Conservation (phyloP, 768 basidiomycete species). For the Megacollybia marginata region DNA sequence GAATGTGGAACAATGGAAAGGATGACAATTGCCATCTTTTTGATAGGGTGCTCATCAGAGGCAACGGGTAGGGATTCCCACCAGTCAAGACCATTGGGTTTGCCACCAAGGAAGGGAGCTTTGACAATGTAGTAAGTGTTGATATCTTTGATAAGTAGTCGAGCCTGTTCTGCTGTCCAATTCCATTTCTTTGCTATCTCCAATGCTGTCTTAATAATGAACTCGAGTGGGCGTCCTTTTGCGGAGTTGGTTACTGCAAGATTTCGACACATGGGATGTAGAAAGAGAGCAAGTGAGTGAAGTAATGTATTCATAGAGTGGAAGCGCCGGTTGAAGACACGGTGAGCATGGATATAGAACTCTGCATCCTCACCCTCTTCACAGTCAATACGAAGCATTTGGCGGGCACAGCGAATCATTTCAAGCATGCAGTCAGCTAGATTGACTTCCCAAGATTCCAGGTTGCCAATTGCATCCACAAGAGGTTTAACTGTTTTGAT, state of each 20-base stretch:
- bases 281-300: constrained; percentile 24
- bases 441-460: constrained; percentile 14
- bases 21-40: constrained; percentile 8
- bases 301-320: constrained; percentile 24
- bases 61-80: constrained; percentile 16
- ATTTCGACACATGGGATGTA: constrained; percentile 26
- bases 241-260: constrained; percentile 21
- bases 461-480: constrained; percentile 21
- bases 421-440: constrained; percentile 24
- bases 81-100: constrained; percentile 13
- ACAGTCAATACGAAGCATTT: constrained; percentile 10
- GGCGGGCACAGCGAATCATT: constrained; percentile 12
- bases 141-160: constrained; percentile 13
- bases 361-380: constrained; percentile 11
- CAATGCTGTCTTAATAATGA: constrained; percentile 13
- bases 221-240: constrained; percentile 12
- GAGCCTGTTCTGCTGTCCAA: constrained; percentile 14
- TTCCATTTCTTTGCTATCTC: constrained; percentile 16
- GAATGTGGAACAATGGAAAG: constrained; percentile 15
- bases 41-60: constrained; percentile 6
- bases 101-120: constrained; percentile 15
- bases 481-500: constrained; percentile 14
- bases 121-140: constrained; percentile 15
- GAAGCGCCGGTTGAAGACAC: constrained; percentile 20
- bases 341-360: constrained; percentile 17